A percentile compares a stretch with the other conserved stretches of the same genome.
These are phyloP conservation scores for Cladophialophora yegresii DNA, from an alignment of 2,329 filamentous ascomycete species.

Conservation along the genomic window DNA sequence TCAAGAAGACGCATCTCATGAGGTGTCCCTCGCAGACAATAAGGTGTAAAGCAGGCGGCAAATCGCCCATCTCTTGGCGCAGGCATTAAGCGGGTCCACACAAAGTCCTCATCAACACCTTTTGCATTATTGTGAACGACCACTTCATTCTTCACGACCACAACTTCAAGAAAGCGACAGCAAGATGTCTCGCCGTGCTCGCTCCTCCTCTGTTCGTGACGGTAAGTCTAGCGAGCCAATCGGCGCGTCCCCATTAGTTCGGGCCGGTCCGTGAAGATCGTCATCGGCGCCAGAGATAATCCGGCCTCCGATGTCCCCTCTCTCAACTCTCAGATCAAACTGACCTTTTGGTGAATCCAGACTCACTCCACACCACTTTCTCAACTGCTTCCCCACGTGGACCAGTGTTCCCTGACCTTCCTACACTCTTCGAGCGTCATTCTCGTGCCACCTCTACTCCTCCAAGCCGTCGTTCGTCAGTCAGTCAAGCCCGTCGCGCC, in stretches of 20 bases:
- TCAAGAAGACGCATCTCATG: neutral
- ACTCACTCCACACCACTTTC: neutral
- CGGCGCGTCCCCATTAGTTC: neutral
- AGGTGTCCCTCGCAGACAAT: neutral
- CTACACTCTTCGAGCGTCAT: neutral
- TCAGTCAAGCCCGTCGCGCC: neutral
- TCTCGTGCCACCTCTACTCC: neutral
- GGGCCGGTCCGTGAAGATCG: slow-evolving; percentile 1
- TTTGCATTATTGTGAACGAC: neutral
- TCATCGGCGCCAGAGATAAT: slow-evolving; percentile 8
- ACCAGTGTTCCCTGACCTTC: neutral
- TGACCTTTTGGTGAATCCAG: slow-evolving; percentile 11
- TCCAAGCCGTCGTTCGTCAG: neutral
- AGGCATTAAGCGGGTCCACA: neutral
- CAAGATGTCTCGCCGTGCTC: slow-evolving; percentile 3
- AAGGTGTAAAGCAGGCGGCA: neutral
- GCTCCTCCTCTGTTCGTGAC: slow-evolving; percentile 1
- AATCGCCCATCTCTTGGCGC: slow-evolving; percentile 1
- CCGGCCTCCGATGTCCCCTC: slow-evolving; percentile 1
- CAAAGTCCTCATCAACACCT: neutral
- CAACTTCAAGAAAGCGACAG: neutral
- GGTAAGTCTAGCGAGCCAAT: slow-evolving; percentile 13
- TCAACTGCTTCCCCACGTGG: neutral
- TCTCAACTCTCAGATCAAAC: neutral
- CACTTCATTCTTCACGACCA: slow-evolving; percentile 4